These are phyloP conservation scores for Litsea cubeba DNA, from an alignment of 164 flowering plant species.

Conservation along the genomic window DNA sequence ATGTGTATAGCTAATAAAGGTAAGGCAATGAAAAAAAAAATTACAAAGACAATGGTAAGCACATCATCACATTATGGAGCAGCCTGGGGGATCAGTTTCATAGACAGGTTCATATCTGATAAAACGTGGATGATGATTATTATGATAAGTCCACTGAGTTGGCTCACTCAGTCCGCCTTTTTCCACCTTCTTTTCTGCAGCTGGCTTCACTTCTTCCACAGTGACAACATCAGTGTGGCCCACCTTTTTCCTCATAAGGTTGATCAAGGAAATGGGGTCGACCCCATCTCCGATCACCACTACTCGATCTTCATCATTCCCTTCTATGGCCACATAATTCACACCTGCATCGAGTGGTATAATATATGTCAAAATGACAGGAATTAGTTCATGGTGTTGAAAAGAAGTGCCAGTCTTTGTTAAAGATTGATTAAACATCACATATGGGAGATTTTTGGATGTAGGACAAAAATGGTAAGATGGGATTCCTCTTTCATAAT, in stretches of 20 bases:
- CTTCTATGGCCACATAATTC: slow-evolving; percentile 17
- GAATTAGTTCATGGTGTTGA: background rate
- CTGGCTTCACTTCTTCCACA: no score
- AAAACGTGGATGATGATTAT: no score
- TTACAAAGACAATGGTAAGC: no score
- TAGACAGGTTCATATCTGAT: no score
- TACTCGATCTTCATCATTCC: slow-evolving; percentile 15
- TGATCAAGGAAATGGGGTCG: slow-evolving; percentile 18
- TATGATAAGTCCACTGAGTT: no score
- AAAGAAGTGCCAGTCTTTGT: background rate
- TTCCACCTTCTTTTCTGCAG: no score
- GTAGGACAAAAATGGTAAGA: background rate
- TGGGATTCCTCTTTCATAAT: background rate
- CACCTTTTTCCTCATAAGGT: slow-evolving; percentile 21
- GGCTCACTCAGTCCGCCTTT: no score
- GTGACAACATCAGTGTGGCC: slow-evolving; percentile 10
- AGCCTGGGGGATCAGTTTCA: no score
- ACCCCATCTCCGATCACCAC: slow-evolving; percentile 31
- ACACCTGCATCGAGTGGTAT: slow-evolving; percentile 15
- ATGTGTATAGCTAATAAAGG: no score
- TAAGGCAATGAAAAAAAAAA: no score
- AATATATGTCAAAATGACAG: background rate
- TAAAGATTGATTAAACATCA: background rate
- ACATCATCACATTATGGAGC: no score
- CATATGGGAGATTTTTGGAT: no score